Evolutionary conservation across 768 basidiomycete genomes (phyloP).

Genomic region (Xerocomellus amylosporus): DNA sequence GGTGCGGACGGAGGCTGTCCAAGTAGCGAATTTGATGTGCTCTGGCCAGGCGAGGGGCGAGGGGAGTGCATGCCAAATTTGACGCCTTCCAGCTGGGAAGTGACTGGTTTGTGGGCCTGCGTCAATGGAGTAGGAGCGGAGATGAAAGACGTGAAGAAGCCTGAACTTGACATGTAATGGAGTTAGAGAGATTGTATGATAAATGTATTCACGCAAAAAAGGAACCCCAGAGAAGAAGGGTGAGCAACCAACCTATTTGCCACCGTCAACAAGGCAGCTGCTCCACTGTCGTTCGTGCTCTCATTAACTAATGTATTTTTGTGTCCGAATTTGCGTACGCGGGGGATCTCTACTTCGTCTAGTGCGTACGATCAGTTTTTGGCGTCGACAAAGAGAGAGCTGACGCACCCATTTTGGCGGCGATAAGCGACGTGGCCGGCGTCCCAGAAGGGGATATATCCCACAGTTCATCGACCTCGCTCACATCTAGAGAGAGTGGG

Average conservation of each 20-base stretch:
- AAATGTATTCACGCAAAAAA: conserved; percentile 19
- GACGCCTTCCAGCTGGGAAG: conserved; percentile 15
- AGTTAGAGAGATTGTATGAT: conserved; percentile 22
- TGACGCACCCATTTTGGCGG: conserved; percentile 49
- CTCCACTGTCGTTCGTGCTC: background rate
- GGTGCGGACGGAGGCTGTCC: conserved; percentile 24
- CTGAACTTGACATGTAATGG: conserved; percentile 29
- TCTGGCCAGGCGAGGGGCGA: conserved; percentile 21
- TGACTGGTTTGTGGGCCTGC: conserved; percentile 19
- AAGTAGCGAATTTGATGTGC: conserved; percentile 17
- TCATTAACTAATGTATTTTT: conserved; percentile 13
- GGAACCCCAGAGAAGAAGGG: conserved; percentile 13
- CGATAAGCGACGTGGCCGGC: conserved; percentile 37
- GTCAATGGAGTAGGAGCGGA: conserved; percentile 29
- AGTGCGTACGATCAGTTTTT: conserved; percentile 2
- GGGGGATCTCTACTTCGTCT: conserved; percentile 57
- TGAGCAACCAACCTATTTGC: conserved; percentile 23
- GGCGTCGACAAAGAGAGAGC: background rate
- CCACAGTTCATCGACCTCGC: conserved; percentile 54
- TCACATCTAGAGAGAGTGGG: conserved; percentile 34
- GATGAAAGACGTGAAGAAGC: conserved; percentile 35
- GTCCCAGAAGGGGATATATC: conserved; percentile 47
- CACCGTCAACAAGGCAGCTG: conserved; percentile 12
- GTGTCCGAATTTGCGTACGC: conserved; percentile 45
- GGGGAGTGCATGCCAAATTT: conserved; percentile 20